Evolutionary conservation across 2,329 filamentous ascomycete genomes (phyloP).

Genomic region (Alternaria infectoria): DNA sequence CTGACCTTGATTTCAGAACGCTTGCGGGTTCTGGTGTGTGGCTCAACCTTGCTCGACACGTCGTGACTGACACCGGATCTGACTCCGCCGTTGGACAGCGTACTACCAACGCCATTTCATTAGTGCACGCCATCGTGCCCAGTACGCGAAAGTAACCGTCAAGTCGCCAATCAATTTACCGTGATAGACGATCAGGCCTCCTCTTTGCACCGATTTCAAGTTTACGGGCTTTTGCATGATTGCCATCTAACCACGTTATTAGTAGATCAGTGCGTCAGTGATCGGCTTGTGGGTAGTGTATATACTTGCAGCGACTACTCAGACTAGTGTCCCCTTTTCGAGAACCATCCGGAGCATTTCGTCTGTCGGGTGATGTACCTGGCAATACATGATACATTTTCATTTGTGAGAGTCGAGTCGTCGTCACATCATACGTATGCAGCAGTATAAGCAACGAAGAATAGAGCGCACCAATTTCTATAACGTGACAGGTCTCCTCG

Average conservation of each 20-base stretch:
- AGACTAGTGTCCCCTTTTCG: not conserved
- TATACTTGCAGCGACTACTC: not conserved
- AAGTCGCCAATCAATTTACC: not conserved
- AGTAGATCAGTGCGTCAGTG: not conserved
- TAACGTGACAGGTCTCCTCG: not conserved
- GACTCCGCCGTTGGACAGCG: not conserved
- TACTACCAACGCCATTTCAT: not conserved
- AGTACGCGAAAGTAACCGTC: not conserved
- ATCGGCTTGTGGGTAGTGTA: not conserved
- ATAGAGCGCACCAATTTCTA: not conserved
- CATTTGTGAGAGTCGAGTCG: not conserved
- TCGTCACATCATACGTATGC: not conserved
- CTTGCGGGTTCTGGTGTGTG: not conserved
- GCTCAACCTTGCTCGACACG: not conserved
- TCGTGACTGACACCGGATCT: not conserved
- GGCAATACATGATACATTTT: not conserved
- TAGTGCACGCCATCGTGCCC: not conserved
- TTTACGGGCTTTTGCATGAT: not conserved
- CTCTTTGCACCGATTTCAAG: not conserved
- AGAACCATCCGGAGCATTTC: not conserved
- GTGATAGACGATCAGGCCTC: not conserved
- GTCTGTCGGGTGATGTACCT: not conserved
- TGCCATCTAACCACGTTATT: not conserved
- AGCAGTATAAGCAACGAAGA: not conserved
- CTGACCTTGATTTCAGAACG: not conserved